Conservation (phyloP, 495 filamentous ascomycete genomes). For the Baudoinia panamericana region DNA sequence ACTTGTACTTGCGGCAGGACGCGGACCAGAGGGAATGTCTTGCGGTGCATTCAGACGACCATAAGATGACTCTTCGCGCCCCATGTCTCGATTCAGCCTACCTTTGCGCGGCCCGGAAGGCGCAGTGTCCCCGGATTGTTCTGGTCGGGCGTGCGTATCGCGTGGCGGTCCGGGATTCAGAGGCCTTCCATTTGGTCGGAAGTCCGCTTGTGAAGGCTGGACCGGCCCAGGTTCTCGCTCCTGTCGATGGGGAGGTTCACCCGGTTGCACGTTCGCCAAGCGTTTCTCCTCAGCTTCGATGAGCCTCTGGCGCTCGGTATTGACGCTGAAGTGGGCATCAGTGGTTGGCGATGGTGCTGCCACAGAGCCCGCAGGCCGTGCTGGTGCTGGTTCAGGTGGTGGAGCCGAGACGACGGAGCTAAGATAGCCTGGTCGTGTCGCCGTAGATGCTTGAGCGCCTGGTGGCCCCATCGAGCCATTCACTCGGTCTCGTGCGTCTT, state of each 20-base stretch:
- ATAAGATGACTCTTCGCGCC: slow-evolving; percentile 27
- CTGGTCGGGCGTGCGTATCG: background rate
- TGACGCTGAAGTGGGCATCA: background rate
- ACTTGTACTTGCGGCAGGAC: slow-evolving; percentile 33
- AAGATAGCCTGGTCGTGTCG: slow-evolving; percentile 2
- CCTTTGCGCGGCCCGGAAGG: slow-evolving; percentile 10
- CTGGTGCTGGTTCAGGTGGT: background rate
- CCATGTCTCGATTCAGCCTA: slow-evolving; percentile 22
- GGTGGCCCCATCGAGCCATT: slow-evolving; percentile 18
- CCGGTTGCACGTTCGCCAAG: background rate
- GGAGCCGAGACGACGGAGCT: slow-evolving; percentile 6
- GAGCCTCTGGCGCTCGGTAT: background rate
- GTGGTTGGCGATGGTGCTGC: too few relatives aligned
- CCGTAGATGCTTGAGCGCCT: background rate
- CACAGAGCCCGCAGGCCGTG: background rate
- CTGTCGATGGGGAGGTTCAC: too few relatives aligned
- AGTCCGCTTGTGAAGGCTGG: too few relatives aligned
- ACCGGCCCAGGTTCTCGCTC: too few relatives aligned
- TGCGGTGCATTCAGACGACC: slow-evolving; percentile 34
- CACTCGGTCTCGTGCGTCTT: slow-evolving; percentile 1
- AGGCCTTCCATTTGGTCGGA: background rate
- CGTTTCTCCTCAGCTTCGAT: background rate
- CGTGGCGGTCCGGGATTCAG: background rate
- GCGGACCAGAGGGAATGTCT: slow-evolving; percentile 60
- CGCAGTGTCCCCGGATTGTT: slow-evolving; percentile 3